These are phyloP conservation scores for Botrytis elliptica DNA, from an alignment of 2,329 filamentous ascomycete genomes.

Conservation along the genomic window DNA sequence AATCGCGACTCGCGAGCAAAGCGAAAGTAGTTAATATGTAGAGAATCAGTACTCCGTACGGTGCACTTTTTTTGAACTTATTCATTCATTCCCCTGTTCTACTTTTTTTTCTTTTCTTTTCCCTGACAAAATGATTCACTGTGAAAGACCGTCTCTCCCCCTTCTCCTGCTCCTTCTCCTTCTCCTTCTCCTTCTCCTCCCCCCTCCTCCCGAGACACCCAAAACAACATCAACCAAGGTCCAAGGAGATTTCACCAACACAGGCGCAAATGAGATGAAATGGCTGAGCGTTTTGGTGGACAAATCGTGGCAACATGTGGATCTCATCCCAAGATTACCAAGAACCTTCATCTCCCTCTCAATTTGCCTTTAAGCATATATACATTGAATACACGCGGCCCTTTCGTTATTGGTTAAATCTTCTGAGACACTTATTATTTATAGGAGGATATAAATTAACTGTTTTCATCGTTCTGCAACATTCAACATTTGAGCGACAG, in stretches of 20 bases:
- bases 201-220: not conserved
- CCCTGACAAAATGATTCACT: not conserved
- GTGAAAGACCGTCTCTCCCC: not conserved
- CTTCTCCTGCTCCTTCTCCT: not conserved
- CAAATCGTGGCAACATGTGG: conserved; percentile 12
- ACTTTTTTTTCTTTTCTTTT: not conserved
- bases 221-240: not conserved
- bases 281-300: conserved; percentile 2
- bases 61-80: not conserved
- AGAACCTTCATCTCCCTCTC: conserved; percentile 6
- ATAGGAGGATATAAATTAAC: not conserved
- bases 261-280: not conserved
- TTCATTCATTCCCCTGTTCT: not conserved
- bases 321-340: conserved; percentile 16
- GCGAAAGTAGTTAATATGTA: not conserved
- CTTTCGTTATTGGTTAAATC: not conserved
- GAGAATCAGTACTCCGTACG: not conserved
- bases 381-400: not conserved
- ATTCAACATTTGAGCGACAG: not conserved
- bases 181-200: not conserved
- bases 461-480: not conserved
- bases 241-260: not conserved
- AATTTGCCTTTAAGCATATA: not conserved
- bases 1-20: not conserved
- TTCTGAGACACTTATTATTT: not conserved